Base-by-base conservation (phyloP, 345 rosid species). In the Acer yangbiense region DNA sequence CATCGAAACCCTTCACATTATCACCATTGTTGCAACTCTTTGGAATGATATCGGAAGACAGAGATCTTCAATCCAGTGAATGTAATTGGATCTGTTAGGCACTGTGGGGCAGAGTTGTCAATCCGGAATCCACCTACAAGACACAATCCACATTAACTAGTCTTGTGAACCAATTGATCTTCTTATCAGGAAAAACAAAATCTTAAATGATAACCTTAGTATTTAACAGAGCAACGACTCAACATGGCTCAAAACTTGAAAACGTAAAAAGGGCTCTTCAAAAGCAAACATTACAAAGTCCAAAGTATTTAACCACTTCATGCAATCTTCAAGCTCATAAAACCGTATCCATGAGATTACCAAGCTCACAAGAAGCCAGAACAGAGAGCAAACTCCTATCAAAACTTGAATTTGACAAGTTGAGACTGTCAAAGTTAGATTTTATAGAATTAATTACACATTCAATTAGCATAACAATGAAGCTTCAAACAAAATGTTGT, bases 51-150 rank as follows among this genome's bases (percentile, higher is more conserved):
- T 87, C 86, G 3, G 93, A 90, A 25, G 92, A 83, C 46, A 96
- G 89, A 86, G 95, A 77, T 94, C 92, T 83, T 23, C 92, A 61
- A 92, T 86, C 98, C 99, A 94, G 60, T 94, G 90, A n/a, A 96
- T 88, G 83, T 92, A 92, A 68, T 94, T 96, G 3, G 95, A 94
- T 75, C 97, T 89, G 80, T 94, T 94, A 18, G 97, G 98, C 52
- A 96, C 95, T 0, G 98, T 92, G 20, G 97, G 98, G 81, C 99
- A 94, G 44, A 96, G 98, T 64, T 96, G 98, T 32, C 95, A 95
- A 63, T 94, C 95, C 27, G 99, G 97, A 82, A 96, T 92, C 98
- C 98, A 94, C 97, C 98, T 93, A 79, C 35, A 77, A 54, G 61
- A 68, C 32, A 43, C 67, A 66, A 41, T 46, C 65, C 64, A 71